Evolutionary conservation across 345 rosid species (phyloP), one percentile per base, ranked within the genome.

Genomic region (Syzygium aromaticum): DNA sequence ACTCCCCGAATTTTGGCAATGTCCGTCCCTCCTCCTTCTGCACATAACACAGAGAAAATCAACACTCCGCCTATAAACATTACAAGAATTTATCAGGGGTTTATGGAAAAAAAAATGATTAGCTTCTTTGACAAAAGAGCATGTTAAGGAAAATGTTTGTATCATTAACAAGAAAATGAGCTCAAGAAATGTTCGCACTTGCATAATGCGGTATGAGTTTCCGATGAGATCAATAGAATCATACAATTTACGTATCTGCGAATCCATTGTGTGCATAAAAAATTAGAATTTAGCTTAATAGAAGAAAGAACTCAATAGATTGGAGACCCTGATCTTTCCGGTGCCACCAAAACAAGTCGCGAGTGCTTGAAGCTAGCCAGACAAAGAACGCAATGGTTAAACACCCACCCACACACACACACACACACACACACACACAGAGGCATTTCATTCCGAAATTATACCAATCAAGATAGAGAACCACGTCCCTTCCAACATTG

Each of bases 1-100:
- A 88, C 6, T 88, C 89, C n/a, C 89, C 89, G 28, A 88, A 88
- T 43, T 88, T 88, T 40, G 89, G 89, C 78, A 88, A 77, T 9
- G 89, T 22, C 83, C 86, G 73, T 16, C 67, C 85, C 80, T 88
- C 85, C n/a, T 56, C 30, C 63, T 61, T 10, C 61, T 61, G 67
- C 64, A 73, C 77, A 85, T 16, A 57, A 59, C 40, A 86, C 49
- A 73, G 17, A 33, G 86, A 84, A 52, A 21, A 54, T 57, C 49
- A 73, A 73, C 80, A 73, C 80, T 73, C 49, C 25, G 25, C 80
- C 49, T 33, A 19, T 33, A 46, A 46, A 25, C 28, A 25, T 83
- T 46, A 83, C 85, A 83, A 46, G 54, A 84, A 84, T 16, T 51
- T 15, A 73, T 19, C 80, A 73, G 14, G 25, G 80, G 80, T 73